These are phyloP conservation scores for Xerocomellus chrysenteron DNA, from an alignment of 768 basidiomycete species.

Conservation along the genomic window DNA sequence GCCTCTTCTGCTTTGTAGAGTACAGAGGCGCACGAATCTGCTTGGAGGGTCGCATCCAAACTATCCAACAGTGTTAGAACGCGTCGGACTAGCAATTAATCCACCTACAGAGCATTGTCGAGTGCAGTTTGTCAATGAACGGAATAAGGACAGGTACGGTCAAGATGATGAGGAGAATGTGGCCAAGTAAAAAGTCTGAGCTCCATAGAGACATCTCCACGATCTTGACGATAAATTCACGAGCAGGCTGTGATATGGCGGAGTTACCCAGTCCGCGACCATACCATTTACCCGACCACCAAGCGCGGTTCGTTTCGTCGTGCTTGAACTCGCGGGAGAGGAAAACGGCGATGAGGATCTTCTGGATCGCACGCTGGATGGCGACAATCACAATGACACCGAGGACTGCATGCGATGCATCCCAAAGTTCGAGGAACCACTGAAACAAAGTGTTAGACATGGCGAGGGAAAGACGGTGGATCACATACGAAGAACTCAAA, in stretches of 20 bases:
- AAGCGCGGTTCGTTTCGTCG: slow-evolving; percentile 96
- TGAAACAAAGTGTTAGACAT: slow-evolving; percentile 31
- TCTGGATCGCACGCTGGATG: slow-evolving; percentile 90
- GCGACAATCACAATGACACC: slow-evolving; percentile 88
- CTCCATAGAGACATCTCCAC: slow-evolving; percentile 98
- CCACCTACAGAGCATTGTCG: slow-evolving; percentile 85
- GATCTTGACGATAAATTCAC: slow-evolving; percentile 97
- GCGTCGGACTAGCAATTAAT: not conserved
- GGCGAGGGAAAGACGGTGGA: slow-evolving; percentile 31
- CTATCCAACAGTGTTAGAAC: slow-evolving; percentile 37
- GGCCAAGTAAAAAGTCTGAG: slow-evolving; percentile 88
- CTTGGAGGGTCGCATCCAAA: slow-evolving; percentile 95
- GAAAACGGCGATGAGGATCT: slow-evolving; percentile 91
- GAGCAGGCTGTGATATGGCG: slow-evolving; percentile 91
- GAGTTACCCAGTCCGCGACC: slow-evolving; percentile 89
- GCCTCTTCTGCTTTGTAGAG: slow-evolving; percentile 90
- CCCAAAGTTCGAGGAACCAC: slow-evolving; percentile 98
- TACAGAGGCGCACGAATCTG: slow-evolving; percentile 92
- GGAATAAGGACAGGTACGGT: slow-evolving; percentile 85
- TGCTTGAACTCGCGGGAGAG: slow-evolving; percentile 97
- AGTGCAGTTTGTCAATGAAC: slow-evolving; percentile 84
- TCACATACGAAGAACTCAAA: slow-evolving; percentile 92
- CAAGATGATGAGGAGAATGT: slow-evolving; percentile 83
- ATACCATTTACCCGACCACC: slow-evolving; percentile 99
- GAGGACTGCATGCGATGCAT: slow-evolving; percentile 93